Conservation (phyloP, 73 alveolate species). For the Paramecium sexaurelia region DNA sequence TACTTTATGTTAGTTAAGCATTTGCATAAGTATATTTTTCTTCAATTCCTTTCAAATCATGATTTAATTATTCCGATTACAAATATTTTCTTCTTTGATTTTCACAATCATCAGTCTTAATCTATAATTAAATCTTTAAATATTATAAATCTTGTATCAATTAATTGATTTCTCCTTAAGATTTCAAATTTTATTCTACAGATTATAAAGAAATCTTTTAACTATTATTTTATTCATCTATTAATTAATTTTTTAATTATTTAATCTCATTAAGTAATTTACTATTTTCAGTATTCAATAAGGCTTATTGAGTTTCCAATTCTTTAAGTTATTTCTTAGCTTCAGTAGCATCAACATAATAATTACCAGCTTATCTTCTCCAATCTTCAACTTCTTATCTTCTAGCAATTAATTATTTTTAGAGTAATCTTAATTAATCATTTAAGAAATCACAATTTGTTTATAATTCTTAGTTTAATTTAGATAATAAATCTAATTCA, state of each 20-base stretch:
- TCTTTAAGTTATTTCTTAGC: not conserved
- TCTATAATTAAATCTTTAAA: not conserved
- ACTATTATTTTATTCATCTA: not conserved
- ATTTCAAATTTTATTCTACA: not conserved
- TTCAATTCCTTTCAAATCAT: not conserved
- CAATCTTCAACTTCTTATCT: conserved; percentile 62
- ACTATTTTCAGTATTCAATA: not conserved
- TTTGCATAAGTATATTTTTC: conserved; percentile 25
- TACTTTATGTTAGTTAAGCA: not conserved
- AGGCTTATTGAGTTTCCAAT: not conserved
- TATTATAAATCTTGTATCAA: not conserved
- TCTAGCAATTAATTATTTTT: conserved; percentile 17
- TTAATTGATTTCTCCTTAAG: not conserved
- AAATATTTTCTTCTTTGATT: conserved; percentile 7
- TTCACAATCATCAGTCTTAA: not conserved
- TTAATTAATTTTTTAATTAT: not conserved
- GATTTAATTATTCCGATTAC: conserved; percentile 33
- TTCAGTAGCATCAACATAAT: conserved; percentile 52
- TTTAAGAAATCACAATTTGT: conserved; percentile 35
- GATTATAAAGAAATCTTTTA: not conserved
- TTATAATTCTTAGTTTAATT: not conserved
- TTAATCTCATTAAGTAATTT: not conserved
- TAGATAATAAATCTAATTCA: not conserved
- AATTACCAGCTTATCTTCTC: conserved; percentile 51
- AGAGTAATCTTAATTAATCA: not conserved